Evolutionary conservation across 176 grass and related monocot genomes (phyloP), one percentile per base, ranked within the genome.

Genomic region (Carex littledalei): DNA sequence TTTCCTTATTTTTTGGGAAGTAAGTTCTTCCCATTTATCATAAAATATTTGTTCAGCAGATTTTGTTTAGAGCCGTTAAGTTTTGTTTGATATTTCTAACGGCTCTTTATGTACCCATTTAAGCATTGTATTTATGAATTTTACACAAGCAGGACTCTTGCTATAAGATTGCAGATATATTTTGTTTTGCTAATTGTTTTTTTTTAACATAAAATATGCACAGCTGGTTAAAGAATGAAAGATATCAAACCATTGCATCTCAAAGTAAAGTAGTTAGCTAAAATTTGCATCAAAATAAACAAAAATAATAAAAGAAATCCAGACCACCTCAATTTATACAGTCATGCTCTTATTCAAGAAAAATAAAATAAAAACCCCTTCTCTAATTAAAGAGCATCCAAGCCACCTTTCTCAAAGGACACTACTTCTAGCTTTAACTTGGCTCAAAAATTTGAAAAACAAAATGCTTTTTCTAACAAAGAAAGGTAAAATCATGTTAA

Each of bases 11-110:
- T 62, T 92, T 87, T 85, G 52, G 50, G 81, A 86, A 78, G 10
- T 55, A 81, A 87, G 47, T 87, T 75, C 88, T 89, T 88, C 81
- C 8, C 90, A 86, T 92, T 88, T 90, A 86, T 90, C 86, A 84
- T 91, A 90, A 79, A 90, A 69, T 15, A 84, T 78, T 47, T 79
- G 91, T 24, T 92, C 90, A 86, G 85, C 90, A 84, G 87, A 93
- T 91, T 93, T 78, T 50, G 88, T 89, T 88, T 90, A 86, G 88
- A 91, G 69, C 87, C 39, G 86, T 78, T 83, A 86, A 83, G 75
- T 65, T 3, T 82, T 88, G 84, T 70, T 53, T 84, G 1, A 45
- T 66, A 29, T 84, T 77, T 56, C 47, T 70, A 88, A 75, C 57
- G 22, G 74, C 22, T 78, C 49, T 16, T 17, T 78, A 55, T 78